These are phyloP conservation scores for Arthrobotrys conoides DNA, from an alignment of 2,329 filamentous ascomycete species.

Conservation along the genomic window DNA sequence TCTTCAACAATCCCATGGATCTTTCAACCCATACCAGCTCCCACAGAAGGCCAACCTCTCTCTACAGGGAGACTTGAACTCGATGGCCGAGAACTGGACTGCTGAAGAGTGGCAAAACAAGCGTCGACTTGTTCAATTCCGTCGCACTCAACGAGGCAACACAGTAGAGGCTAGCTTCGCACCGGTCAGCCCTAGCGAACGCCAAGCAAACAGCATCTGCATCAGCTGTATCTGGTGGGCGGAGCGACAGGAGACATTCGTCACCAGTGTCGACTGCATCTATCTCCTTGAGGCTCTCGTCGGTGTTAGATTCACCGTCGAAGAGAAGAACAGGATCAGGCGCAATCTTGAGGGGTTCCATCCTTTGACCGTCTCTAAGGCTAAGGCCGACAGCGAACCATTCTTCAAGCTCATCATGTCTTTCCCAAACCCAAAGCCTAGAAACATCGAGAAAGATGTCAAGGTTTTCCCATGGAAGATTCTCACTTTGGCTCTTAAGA, in stretches of 20 bases:
- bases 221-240: slow-evolving; percentile 99
- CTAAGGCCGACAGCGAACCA: slow-evolving; percentile 90
- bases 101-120: slow-evolving; percentile 83
- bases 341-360: slow-evolving; percentile 95
- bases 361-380: slow-evolving; percentile 92
- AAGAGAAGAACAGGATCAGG: slow-evolving; percentile 98
- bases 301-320: slow-evolving; percentile 87
- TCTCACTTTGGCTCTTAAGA: slow-evolving; percentile 87
- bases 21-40: slow-evolving; percentile 83
- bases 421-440: slow-evolving; percentile 92
- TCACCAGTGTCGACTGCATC: slow-evolving; percentile 97
- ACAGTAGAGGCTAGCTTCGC: slow-evolving; percentile 86
- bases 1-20: slow-evolving; percentile 72
- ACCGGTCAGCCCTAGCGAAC: slow-evolving; percentile 82
- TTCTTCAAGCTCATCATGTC: slow-evolving; percentile 99
- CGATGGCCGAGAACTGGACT: slow-evolving; percentile 87
- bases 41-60: slow-evolving; percentile 87
- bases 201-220: slow-evolving; percentile 86
- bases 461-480: slow-evolving; percentile 99
- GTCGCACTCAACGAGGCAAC: slow-evolving; percentile 83
- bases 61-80: slow-evolving; percentile 85
- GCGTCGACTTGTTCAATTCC: slow-evolving; percentile 89
- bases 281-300: slow-evolving; percentile 93
- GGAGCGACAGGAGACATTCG: slow-evolving; percentile 89
- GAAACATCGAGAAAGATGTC: slow-evolving; percentile 99